A percentile compares a stretch with the other conserved stretches of the same genome.
Conservation (phyloP, 2,329 filamentous ascomycete species). For the Xylaria digitata region DNA sequence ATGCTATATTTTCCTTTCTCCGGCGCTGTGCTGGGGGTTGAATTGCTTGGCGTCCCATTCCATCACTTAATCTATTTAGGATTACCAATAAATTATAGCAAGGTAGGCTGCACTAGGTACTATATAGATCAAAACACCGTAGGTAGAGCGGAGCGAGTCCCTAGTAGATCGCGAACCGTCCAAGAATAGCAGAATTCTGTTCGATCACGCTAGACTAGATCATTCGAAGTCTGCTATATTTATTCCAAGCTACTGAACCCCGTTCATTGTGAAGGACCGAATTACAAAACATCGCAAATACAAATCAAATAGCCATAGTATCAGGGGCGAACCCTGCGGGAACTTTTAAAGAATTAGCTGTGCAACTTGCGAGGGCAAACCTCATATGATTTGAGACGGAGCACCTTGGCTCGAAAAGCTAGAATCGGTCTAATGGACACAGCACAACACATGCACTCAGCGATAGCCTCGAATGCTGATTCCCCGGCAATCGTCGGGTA, state of each 20-base stretch:
- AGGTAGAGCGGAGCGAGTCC: conserved; percentile 14
- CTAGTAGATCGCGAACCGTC: conserved; percentile 29
- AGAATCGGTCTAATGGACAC: background rate
- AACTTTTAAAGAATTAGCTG: background rate
- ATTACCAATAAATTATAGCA: background rate
- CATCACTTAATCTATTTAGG: background rate
- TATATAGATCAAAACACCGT: conserved; percentile 6
- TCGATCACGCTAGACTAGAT: conserved; percentile 33
- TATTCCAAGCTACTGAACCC: conserved; percentile 13
- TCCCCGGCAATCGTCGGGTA: background rate
- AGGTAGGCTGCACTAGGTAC: too few relatives aligned
- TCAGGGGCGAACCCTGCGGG: conserved; percentile 1
- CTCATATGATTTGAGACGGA: background rate
- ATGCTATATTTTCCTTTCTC: background rate
- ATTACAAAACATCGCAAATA: conserved; percentile 21
- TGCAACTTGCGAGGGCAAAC: background rate
- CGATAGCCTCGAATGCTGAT: conserved; percentile 1
- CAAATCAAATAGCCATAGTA: conserved; percentile 24
- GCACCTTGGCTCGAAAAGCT: background rate
- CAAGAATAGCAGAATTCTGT: conserved; percentile 27
- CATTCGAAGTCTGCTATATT: conserved; percentile 27
- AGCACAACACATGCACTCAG: background rate
- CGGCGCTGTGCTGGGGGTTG: conserved; percentile 9
- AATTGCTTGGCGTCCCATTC: conserved; percentile 20
- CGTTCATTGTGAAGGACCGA: background rate